Base-by-base conservation (phyloP, 306 rosid species). In the Vigna hirtella region DNA sequence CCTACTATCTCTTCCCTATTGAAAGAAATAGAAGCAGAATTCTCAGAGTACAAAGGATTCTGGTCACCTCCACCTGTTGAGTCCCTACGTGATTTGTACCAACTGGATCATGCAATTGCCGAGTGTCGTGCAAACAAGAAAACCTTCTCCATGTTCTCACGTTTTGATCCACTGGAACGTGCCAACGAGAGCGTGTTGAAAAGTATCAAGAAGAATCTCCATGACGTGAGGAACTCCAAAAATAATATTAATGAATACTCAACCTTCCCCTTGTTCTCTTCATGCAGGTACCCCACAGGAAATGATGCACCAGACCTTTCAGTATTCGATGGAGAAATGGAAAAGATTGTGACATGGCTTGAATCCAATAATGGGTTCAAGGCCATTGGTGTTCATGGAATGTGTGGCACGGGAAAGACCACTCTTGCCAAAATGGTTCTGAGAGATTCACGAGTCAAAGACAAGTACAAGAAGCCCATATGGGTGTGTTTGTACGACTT, bases 371-470 rank as follows among this genome's bases (percentile, higher is more conserved):
- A 50, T 28, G 48, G 30, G n/a, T 70, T 49, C 10, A 50, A 70
- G 74, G 62, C 74, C 24, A 70, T 70, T 50, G 74, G 47, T 59
- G 17, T 49, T 49, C 42, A 49, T 9, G 74, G 74, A 59, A 70
- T 70, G 74, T 70, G 74, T n/a, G 74, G 74, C 14, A 70, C 45
- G 1, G 61, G 74, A 49, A 70, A 70, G 61, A 49, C 74, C 2
- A 70, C 26, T 3, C 61, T 72, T 18, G 51, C 40, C 14, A 32
- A 14, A 11, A 10, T 17, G 76, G 64, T 72, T 52, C 22, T 67
- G 57, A 7, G 4, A 3, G 22, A 45, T 24, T 7, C 2, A 43
- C 17, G 2, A 20, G 72, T 66, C 5, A 9, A 9, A 66, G 18
- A 0, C 13, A 66, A 66, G 20, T 66, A 43, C 55, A 0, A 12